A percentile compares a stretch with the other conserved stretches of the same genome.
Evolutionary conservation across 768 basidiomycete species (phyloP).

Genomic region (Lactarius hengduanensis): DNA sequence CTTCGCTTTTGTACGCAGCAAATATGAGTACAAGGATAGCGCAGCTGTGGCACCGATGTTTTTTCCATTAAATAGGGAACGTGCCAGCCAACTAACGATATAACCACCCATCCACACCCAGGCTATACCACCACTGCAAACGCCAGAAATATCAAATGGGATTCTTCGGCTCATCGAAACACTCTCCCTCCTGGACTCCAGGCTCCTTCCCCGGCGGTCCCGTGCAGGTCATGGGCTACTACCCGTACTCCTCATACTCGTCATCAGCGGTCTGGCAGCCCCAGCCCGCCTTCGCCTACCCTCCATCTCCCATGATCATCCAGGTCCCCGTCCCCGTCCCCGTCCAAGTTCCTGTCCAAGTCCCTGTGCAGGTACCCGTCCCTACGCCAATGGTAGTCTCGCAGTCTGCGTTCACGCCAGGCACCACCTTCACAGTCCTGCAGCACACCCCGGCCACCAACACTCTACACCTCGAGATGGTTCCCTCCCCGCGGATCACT

Average conservation of each 20-base stretch:
- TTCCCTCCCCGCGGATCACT: no score
- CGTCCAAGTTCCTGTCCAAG: no score
- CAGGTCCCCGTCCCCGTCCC: neutral
- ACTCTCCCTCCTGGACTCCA: constrained; percentile 4
- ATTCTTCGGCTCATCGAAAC: neutral
- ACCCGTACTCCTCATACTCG: neutral
- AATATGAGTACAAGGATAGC: no score
- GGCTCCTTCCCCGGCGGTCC: constrained; percentile 4
- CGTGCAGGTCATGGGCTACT: neutral
- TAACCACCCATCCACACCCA: no score
- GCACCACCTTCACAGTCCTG: neutral
- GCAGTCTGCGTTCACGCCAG: neutral
- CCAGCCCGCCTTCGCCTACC: neutral
- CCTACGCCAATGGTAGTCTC: constrained; percentile 1
- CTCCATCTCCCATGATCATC: neutral
- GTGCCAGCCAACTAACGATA: no score
- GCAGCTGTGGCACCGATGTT: no score
- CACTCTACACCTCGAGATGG: neutral
- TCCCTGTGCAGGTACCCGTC: neutral
- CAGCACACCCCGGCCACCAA: neutral
- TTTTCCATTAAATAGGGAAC: no score
- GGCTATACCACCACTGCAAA: no score
- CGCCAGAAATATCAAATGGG: neutral
- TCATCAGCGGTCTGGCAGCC: neutral
- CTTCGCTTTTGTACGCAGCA: no score